Evolutionary conservation across 2,329 filamentous ascomycete species (phyloP), one percentile per base, ranked within the genome.

Genomic region (Immersiporthe knoxdaviesiana): DNA sequence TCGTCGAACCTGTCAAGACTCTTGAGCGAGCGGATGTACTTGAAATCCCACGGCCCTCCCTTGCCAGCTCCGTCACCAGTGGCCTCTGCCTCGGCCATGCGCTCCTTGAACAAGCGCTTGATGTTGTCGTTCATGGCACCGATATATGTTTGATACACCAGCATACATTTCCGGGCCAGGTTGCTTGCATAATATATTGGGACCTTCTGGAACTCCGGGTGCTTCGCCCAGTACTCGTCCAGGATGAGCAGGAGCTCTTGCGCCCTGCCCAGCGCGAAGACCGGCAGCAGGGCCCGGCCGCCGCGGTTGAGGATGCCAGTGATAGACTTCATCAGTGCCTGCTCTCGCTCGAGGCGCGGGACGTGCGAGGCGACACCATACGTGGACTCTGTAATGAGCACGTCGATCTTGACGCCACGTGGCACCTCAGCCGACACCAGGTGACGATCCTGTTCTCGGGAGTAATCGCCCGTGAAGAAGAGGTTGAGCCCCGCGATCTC

Each of bases 91-190:
- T 97, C 93, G 4, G 93, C 93, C 89, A 97, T 97, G 62, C 93
- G 90, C 79, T 97, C 94, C 66, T 92, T 87, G 80, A 97, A 97
- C n/a, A 97, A 87, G 14, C 93, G 89, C 79, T 97, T 97, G 83
- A 99, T 98, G 76, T 97, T 98, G 77, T 98, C 95, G 78, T 99
- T 99, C 96, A 99, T 99, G 67, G 94, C 94, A 63, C 94, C 93
- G 63, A 98, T 93, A 76, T 98, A 99, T 1, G 96, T 99, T 79
- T 98, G 96, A 78, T 99, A 99, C 3, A 98, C 94, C 39, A 97
- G 88, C 96, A 99, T 99, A 82, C 96, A 99, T 80, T 97, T 96
- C 72, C 95, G 86, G 0, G 96, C 96, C 56, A 98, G 88, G 75
- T 97, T 97, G 75, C 93, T 96, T 67, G 97, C 97, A 79, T 98